These are phyloP conservation scores for Hanseniaspora guilliermondii DNA, from an alignment of 805 yeast genomes.

Conservation along the genomic window DNA sequence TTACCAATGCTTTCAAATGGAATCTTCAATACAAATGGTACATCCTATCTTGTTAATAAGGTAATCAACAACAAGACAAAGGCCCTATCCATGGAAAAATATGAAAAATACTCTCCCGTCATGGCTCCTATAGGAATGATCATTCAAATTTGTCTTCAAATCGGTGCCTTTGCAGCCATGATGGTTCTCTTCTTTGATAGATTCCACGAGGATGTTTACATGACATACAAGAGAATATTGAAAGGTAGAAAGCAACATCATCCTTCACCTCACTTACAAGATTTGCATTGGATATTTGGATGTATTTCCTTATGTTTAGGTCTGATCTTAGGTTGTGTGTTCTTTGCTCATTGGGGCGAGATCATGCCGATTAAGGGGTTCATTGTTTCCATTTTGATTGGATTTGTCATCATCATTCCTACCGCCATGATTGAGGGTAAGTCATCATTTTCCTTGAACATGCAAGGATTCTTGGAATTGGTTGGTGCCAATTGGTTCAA, in stretches of 20 bases:
- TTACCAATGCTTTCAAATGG: constrained; percentile 44
- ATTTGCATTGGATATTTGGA: constrained; percentile 41
- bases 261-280: constrained; percentile 38
- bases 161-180: constrained; percentile 51
- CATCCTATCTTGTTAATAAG: constrained; percentile 36
- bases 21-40: constrained; percentile 30
- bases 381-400: constrained; percentile 43
- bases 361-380: constrained; percentile 31
- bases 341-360: constrained; percentile 32
- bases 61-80: constrained; percentile 30
- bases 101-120: constrained; percentile 50
- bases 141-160: constrained; percentile 47
- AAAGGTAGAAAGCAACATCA: constrained; percentile 11
- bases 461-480: constrained; percentile 52
- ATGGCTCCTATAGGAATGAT: constrained; percentile 47
- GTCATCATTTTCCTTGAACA: constrained; percentile 47
- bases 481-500: constrained; percentile 55
- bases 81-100: constrained; percentile 35
- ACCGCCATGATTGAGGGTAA: constrained; percentile 49
- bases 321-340: constrained; percentile 34
- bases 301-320: constrained; percentile 43
- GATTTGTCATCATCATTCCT: constrained; percentile 46
- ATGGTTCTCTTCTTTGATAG: constrained; percentile 39
- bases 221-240: constrained; percentile 26
- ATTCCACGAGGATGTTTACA: constrained; percentile 38